Percentiles rank a stretch among this genome's conserved stretches.
Evolutionary conservation across 352 stramenopile species (phyloP).

Genomic region (Phytophthora lateralis): DNA sequence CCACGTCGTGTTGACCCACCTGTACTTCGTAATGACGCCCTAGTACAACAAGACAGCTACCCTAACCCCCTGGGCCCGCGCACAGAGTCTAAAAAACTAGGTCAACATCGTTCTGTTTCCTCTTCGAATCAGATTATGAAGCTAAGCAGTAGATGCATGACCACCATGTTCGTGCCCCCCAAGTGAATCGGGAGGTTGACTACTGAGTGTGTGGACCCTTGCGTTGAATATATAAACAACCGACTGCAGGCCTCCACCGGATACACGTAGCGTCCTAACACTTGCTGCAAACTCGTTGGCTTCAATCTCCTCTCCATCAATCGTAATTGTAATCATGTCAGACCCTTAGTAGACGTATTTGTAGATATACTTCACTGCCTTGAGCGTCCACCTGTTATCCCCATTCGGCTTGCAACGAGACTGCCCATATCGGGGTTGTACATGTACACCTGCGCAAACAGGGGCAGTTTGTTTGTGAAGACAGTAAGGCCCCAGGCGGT

Average conservation of each 20-base stretch:
- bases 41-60: slow-evolving; percentile 13
- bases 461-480: background rate
- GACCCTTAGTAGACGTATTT: slow-evolving; percentile 66
- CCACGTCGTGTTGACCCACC: slow-evolving; percentile 18
- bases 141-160: background rate
- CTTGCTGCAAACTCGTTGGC: slow-evolving; percentile 28
- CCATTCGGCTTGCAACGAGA: background rate
- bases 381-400: slow-evolving; percentile 16
- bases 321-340: slow-evolving; percentile 34
- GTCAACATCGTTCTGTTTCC: slow-evolving; percentile 1
- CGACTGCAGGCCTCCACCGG: slow-evolving; percentile 38
- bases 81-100: slow-evolving; percentile 5
- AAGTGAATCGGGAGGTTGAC: slow-evolving; percentile 50
- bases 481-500: slow-evolving; percentile 3
- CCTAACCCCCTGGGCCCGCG: slow-evolving; percentile 3
- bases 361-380: slow-evolving; percentile 61
- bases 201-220: slow-evolving; percentile 18
- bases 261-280: slow-evolving; percentile 44
- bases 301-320: background rate
- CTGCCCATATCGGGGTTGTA: slow-evolving; percentile 1
- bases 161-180: too few relatives aligned
- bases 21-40: slow-evolving; percentile 19
- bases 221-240: slow-evolving; percentile 28
- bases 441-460: slow-evolving; percentile 23
- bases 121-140: slow-evolving; percentile 12